These are phyloP conservation scores for Magnolia sinica DNA, from an alignment of 164 flowering plant species.

Conservation along the genomic window DNA sequence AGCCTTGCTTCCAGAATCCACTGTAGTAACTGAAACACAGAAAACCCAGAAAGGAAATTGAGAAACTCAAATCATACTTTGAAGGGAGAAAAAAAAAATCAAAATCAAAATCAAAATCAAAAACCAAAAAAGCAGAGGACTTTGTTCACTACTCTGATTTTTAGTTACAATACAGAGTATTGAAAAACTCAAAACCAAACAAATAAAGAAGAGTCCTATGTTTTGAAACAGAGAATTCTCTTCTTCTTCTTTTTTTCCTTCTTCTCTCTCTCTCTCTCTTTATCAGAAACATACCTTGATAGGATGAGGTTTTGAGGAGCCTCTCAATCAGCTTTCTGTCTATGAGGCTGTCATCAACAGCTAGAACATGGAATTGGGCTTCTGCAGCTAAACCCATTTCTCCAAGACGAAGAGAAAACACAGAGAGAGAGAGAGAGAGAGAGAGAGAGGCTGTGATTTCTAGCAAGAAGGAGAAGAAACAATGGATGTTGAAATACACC, in stretches of 20 bases:
- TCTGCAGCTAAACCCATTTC: constrained; percentile 19
- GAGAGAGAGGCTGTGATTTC: neutral
- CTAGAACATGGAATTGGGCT: constrained; percentile 66
- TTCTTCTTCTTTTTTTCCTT: too few species aligned
- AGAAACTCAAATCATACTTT: neutral
- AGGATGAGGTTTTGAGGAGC: constrained; percentile 71
- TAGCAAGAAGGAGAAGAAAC: constrained; percentile 10
- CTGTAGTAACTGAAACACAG: constrained; percentile 73
- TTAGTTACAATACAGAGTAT: too few species aligned
- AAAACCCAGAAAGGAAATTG: neutral
- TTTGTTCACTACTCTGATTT: too few species aligned
- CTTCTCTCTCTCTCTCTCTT: too few species aligned
- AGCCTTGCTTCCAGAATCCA: constrained; percentile 87
- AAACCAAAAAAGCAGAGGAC: neutral
- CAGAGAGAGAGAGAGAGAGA: neutral
- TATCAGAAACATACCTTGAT: constrained; percentile 50
- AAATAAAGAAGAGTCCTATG: neutral
- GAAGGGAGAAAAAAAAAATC: neutral
- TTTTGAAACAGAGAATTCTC: too few species aligned
- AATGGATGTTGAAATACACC: constrained; percentile 33
- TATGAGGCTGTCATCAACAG: constrained; percentile 88
- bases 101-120: neutral
- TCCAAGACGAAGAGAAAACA: neutral
- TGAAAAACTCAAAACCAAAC: neutral
- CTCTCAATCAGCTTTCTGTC: constrained; percentile 87